These are phyloP conservation scores for Malus hybrid DNA, from an alignment of 331 rosid genomes.

Conservation along the genomic window DNA sequence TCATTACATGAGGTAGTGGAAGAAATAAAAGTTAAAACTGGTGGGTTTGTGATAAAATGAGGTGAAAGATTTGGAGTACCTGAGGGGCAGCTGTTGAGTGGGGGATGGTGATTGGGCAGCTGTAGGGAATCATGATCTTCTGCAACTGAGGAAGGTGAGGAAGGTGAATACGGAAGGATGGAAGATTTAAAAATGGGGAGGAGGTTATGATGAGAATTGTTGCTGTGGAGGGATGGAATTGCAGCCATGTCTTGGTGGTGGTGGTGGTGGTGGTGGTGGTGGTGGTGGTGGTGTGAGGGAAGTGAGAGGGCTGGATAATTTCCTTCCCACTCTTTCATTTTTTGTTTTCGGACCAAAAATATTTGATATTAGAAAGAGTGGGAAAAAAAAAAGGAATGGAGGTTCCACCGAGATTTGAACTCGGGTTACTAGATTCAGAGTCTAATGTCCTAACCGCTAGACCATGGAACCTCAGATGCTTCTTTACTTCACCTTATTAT, in stretches of 20 bases:
- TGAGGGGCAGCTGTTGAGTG: conserved; percentile 15
- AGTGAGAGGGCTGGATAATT: neutral
- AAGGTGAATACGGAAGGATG: conserved; percentile 35
- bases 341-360: too few species aligned
- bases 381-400: neutral
- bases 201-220: neutral
- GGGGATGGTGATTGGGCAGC: conserved; percentile 23
- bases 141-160: conserved; percentile 35
- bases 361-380: neutral
- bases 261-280: conserved; percentile 13
- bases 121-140: conserved; percentile 30
- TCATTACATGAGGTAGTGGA: too few species aligned
- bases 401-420: conserved; percentile 92
- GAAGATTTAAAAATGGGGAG: neutral
- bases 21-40: neutral
- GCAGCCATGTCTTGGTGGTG: conserved; percentile 12
- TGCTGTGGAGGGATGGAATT: conserved; percentile 8
- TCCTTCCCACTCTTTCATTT: neutral
- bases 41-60: neutral
- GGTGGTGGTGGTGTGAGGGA: conserved; percentile 10
- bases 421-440: conserved; percentile 94
- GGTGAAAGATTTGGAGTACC: conserved; percentile 29
- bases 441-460: conserved; percentile 93
- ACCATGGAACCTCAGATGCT: conserved; percentile 44
- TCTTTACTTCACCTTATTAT: neutral